Conservation (phyloP, 2,329 filamentous ascomycete genomes). For the Anthostomella pinea region DNA sequence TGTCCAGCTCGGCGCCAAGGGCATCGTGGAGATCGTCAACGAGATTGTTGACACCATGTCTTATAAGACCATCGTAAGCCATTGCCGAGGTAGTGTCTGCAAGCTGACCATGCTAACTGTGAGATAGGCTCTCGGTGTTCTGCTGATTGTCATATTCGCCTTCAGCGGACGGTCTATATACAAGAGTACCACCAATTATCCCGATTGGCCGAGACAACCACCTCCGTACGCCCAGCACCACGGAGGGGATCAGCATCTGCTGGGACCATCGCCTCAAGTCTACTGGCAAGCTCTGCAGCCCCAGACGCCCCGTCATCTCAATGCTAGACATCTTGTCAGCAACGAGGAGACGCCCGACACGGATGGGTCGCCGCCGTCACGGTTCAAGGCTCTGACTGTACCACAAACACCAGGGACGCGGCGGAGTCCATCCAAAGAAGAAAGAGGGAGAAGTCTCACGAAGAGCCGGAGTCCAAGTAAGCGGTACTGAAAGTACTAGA, state of each 20-base stretch:
- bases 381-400: slow-evolving; percentile 40
- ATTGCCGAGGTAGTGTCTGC: too few species aligned
- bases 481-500: slow-evolving; percentile 34
- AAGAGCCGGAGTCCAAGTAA: slow-evolving; percentile 48
- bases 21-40: slow-evolving; percentile 90
- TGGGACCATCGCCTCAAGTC: slow-evolving; percentile 22
- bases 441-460: slow-evolving; percentile 35
- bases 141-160: slow-evolving; percentile 27
- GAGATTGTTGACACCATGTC: slow-evolving; percentile 88
- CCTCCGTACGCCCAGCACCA: slow-evolving; percentile 18
- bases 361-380: slow-evolving; percentile 43
- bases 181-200: slow-evolving; percentile 24
- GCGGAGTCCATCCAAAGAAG: slow-evolving; percentile 45
- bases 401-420: slow-evolving; percentile 30
- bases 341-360: slow-evolving; percentile 42
- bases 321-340: slow-evolving; percentile 15
- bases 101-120: slow-evolving; percentile 12
- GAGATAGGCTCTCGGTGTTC: slow-evolving; percentile 23
- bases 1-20: slow-evolving; percentile 78
- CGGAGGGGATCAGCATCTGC: slow-evolving; percentile 15
- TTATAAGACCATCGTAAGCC: slow-evolving; percentile 66
- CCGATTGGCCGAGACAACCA: slow-evolving; percentile 20
- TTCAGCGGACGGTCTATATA: slow-evolving; percentile 31
- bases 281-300: slow-evolving; percentile 30
- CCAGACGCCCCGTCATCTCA: slow-evolving; percentile 26